These are phyloP conservation scores for Peronospora farinosa DNA, from an alignment of 352 stramenopile genomes.

Conservation along the genomic window DNA sequence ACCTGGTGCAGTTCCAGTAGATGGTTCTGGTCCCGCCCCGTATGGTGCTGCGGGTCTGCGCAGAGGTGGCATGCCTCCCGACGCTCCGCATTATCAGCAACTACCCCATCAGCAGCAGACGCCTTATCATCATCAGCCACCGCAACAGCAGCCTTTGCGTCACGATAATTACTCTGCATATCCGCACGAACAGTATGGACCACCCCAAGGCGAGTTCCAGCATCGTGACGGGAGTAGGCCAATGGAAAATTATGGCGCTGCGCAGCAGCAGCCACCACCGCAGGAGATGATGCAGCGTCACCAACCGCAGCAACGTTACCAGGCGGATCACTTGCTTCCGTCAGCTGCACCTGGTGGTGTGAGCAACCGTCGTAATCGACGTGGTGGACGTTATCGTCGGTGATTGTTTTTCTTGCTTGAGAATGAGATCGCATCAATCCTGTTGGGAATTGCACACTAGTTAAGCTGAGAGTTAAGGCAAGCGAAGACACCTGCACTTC, in stretches of 20 bases:
- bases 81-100: conserved; percentile 29
- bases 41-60: conserved; percentile 17
- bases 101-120: conserved; percentile 18
- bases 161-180: conserved; percentile 27
- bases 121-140: conserved; percentile 17
- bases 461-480: neutral
- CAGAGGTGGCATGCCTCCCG: conserved; percentile 19
- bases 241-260: conserved; percentile 22
- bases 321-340: conserved; percentile 27
- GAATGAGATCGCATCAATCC: neutral
- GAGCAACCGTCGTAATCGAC: conserved; percentile 30
- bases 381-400: conserved; percentile 29
- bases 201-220: conserved; percentile 32
- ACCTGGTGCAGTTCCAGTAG: conserved; percentile 10
- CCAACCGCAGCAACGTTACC: conserved; percentile 20
- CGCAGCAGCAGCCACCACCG: conserved; percentile 21
- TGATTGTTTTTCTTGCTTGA: conserved; percentile 8
- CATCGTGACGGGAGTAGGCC: conserved; percentile 21
- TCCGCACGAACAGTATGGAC: conserved; percentile 27
- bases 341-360: conserved; percentile 16
- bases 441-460: conserved; percentile 1
- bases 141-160: conserved; percentile 16
- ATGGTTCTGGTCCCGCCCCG: conserved; percentile 8
- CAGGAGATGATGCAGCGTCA: conserved; percentile 20
- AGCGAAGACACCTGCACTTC: conserved; percentile 5